Evolutionary conservation across 2,329 filamentous ascomycete species (phyloP), one percentile per base, ranked within the genome.

Genomic region (Calonectria honghensis): DNA sequence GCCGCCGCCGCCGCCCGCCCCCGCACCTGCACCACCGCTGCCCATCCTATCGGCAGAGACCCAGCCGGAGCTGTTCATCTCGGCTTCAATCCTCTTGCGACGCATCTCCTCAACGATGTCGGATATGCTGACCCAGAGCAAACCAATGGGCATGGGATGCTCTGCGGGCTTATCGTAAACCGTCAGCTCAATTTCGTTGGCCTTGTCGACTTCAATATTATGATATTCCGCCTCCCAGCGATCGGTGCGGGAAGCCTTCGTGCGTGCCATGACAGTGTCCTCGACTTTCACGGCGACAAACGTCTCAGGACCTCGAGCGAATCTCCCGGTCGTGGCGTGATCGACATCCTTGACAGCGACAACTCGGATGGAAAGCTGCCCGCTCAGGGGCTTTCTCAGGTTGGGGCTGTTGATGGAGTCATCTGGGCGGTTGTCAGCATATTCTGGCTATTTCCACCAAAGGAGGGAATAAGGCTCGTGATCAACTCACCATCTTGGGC

Each of bases 71-170:
- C 93, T 94, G 84, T 96, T 98, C 83, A 98, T 95, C 83, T 99
- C 97, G 18, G 95, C 94, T 86, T 99, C 97, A 76, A 99, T 97
- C 87, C 94, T 97, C 90, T 98, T 98, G 76, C 96, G 93, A 83
- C 97, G 94, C 90, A 99, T 96, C 85, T 99, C 97, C 84, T 99
- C 97, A 2, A 96, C 95, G 78, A 99, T 98, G 84, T 99, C 97
- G 20, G 97, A 98, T 82, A 99, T 96, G 74, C 97, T 91, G 73
- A 99, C 93, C 97, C 97, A 99, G 18, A 98, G 90, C 90, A 99
- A 93, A 72, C 94, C 97, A 81, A 99, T 98, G 51, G 97, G 97
- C 67, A 97, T 93, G 18, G 96, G 93, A 80, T 98, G 94, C 80
- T 98, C 96, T 76, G 93, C 93, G 2, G 96, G 93, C 86, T 98